Percentiles rank a stretch among this genome's conserved stretches.
Conservation (phyloP, 2,329 filamentous ascomycete genomes). For the Ophiocordyceps sinensis region DNA sequence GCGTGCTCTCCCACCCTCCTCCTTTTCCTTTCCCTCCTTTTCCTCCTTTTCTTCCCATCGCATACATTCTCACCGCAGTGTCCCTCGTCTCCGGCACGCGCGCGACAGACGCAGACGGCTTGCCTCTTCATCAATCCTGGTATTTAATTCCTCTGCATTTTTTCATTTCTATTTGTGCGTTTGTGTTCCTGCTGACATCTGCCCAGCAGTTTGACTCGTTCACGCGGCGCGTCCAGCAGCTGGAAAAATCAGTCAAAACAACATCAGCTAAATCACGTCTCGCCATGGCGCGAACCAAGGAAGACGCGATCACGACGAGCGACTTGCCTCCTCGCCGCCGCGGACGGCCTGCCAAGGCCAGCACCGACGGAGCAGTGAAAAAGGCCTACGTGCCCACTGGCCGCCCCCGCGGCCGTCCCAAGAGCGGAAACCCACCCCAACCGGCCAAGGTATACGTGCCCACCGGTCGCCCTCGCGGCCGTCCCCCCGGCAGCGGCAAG, state of each 20-base stretch:
- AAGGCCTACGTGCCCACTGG: constrained; percentile 23
- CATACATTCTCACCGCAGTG: too few relatives aligned
- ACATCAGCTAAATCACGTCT: too few relatives aligned
- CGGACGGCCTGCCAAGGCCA: constrained; percentile 3
- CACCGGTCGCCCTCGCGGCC: constrained; percentile 31
- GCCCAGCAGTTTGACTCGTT: too few relatives aligned
- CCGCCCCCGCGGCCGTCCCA: constrained; percentile 28
- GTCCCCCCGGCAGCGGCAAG: constrained; percentile 26
- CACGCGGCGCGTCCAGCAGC: too few relatives aligned
- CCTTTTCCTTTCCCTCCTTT: not conserved
- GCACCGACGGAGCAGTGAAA: constrained; percentile 23
- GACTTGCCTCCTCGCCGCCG: constrained; percentile 12
- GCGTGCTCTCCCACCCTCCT: not conserved
- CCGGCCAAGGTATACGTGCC: constrained; percentile 18
- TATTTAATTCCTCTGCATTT: not conserved
- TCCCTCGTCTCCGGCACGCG: too few relatives aligned
- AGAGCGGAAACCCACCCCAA: constrained; percentile 16
- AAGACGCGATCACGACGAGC: constrained; percentile 10
- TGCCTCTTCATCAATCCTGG: not conserved
- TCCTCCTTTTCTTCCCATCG: not conserved
- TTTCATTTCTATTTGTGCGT: not conserved
- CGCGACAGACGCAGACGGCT: too few relatives aligned
- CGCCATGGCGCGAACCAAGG: constrained; percentile 18
- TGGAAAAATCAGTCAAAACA: not conserved
- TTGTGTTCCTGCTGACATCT: too few relatives aligned